Conservation (phyloP, 1,139 yeast species). For the Geotrichum citri-aurantii region DNA sequence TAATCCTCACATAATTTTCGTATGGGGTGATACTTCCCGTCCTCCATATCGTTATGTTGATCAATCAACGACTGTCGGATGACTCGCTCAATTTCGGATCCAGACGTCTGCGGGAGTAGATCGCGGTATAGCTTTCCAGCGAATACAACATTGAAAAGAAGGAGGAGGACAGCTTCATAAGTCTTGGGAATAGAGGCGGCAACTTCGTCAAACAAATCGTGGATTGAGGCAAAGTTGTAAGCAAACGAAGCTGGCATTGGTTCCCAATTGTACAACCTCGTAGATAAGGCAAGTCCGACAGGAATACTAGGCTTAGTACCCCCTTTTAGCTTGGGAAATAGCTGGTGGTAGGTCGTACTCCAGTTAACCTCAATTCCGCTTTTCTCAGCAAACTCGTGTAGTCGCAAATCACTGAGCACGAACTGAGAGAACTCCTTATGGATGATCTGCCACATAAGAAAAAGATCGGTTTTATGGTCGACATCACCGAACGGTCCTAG, state of each 20-base stretch:
- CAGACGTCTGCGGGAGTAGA: not conserved
- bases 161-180: too few species aligned
- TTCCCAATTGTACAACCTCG: too few species aligned
- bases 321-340: not conserved
- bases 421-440: not conserved
- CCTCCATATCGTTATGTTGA: not conserved
- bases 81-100: not conserved
- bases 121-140: not conserved
- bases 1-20: not conserved
- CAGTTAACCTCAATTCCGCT: not conserved
- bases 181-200: too few species aligned
- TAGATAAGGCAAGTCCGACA: not conserved
- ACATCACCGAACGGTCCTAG: too few species aligned
- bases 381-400: not conserved
- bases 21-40: not conserved
- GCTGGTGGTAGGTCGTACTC: not conserved
- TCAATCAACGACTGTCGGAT: not conserved
- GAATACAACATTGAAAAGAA: not conserved
- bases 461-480: too few species aligned
- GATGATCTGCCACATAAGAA: not conserved
- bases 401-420: not conserved
- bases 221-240: too few species aligned
- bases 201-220: too few species aligned
- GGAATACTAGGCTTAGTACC: not conserved
- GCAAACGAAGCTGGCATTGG: too few species aligned